Conservation (phyloP, 148 eudicot genomes). For the Cornus kousa region DNA sequence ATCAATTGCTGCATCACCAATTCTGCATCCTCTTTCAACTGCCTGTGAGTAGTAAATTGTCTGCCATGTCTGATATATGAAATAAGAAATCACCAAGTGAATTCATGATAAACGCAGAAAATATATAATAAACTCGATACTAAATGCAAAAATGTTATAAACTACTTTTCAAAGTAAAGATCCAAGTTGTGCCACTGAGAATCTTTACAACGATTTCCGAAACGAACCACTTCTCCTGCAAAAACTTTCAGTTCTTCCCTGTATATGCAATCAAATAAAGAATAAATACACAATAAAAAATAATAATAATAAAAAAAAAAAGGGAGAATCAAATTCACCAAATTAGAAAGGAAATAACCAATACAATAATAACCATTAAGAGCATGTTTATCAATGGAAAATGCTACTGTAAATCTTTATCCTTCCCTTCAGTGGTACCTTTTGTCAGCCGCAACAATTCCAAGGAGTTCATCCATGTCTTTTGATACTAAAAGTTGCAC, state of each 20-base stretch:
- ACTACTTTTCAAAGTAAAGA: slow-evolving; percentile 60
- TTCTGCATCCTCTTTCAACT: slow-evolving; percentile 49
- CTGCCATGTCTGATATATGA: slow-evolving; percentile 31
- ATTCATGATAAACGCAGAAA: background rate
- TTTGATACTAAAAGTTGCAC: slow-evolving; percentile 52
- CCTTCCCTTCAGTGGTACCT: slow-evolving; percentile 29
- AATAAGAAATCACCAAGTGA: background rate
- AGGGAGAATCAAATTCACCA: slow-evolving; percentile 9
- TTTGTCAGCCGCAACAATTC: slow-evolving; percentile 54
- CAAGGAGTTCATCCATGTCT: slow-evolving; percentile 54
- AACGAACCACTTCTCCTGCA: slow-evolving; percentile 54
- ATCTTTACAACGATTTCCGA: slow-evolving; percentile 72
- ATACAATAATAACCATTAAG: background rate
- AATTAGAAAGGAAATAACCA: background rate
- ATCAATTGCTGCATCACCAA: slow-evolving; percentile 47
- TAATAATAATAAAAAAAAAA: too few relatives aligned
- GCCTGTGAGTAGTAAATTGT: slow-evolving; percentile 40
- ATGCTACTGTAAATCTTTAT: background rate
- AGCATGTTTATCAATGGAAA: background rate
- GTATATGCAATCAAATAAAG: slow-evolving; percentile 3
- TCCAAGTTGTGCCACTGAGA: slow-evolving; percentile 74
- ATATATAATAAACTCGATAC: background rate
- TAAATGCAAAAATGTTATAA: slow-evolving; percentile 6
- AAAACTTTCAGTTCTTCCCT: slow-evolving; percentile 59
- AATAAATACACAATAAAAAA: too few relatives aligned